Base-by-base conservation (phyloP, 768 basidiomycete genomes). In the Russula ochroleuca region DNA sequence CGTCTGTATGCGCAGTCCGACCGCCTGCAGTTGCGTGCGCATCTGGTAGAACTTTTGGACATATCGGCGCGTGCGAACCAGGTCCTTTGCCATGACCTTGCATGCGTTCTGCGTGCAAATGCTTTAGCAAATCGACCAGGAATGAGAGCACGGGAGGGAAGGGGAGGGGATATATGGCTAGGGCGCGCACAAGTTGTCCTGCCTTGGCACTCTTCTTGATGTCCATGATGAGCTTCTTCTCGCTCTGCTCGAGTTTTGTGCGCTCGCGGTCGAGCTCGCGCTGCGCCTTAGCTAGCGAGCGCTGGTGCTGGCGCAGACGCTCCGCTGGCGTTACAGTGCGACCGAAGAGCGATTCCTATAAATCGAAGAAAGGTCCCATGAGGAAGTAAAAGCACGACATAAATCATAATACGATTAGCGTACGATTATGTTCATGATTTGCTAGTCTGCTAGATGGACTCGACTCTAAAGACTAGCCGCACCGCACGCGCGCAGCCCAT, bases 41-140 rank as follows among this genome's bases (percentile, higher is more conserved):
- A 99, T 98, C 73, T 95, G 93, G 73, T 97, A 92, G 80, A 99
- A 99, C 75, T 98, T 98, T 77, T 98, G 94, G 28, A 94, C 81
- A 73, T 99, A 98, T 71, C 91, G 85, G 54, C 97, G 83, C 13
- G 96, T 98, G 67, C 97, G 85, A 67, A 98, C 94, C 61, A 99
- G 88, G 73, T 99, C 97, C 75, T 97, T 98, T 28, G 97, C 97
- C 90, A 98, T 97, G 68, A 98, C 90, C 81, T 98, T 98, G 80
- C 95, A 98, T 23, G 96, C 94, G 73, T 93, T 94, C 96, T 98
- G 75, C 63, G 45, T 5, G 11, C 8, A 25, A 21, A n/a, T 15
- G 7, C 19, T 43, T 57, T 54, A 38, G 45, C 43, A 45, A 56
- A 45, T 37, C 7, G 37, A 38, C n/a, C n/a, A 9, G 10, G 10